phyloP scores from a whole-genome alignment of 148 eudicot species.

The Euryodendron excelsum region DNA sequence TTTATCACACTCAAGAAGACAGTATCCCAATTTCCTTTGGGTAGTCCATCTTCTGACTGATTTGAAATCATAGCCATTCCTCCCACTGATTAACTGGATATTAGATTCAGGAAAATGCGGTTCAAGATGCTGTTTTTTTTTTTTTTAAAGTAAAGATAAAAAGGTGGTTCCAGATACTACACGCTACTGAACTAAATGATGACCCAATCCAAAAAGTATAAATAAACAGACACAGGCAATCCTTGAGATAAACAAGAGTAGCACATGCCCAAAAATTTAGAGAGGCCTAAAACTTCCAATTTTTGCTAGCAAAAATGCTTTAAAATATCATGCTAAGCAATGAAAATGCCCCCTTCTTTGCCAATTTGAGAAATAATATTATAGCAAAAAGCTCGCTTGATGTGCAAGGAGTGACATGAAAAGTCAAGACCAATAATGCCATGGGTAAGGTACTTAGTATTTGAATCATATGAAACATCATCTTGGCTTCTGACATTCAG shows the following conservation, averaged over 20 bases:
- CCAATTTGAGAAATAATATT: not conserved
- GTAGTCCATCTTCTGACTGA: constrained; percentile 76
- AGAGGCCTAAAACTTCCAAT: too few species aligned
- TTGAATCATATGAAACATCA: not conserved
- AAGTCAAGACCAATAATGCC: not conserved
- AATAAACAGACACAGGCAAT: too few species aligned
- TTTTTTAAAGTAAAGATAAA: too few species aligned
- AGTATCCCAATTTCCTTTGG: constrained; percentile 75
- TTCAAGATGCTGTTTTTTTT: not conserved
- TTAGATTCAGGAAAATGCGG: not conserved
- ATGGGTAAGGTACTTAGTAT: not conserved
- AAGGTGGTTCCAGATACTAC: too few species aligned
- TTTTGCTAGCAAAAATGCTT: too few species aligned
- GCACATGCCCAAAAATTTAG: too few species aligned
- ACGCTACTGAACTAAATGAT: too few species aligned
- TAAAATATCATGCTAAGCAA: too few species aligned
- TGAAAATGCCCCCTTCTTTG: not conserved
- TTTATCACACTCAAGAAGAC: constrained; percentile 80
- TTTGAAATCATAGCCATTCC: constrained; percentile 70
- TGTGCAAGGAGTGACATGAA: not conserved
- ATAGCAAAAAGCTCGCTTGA: not conserved
- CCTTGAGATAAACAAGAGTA: too few species aligned
- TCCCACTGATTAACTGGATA: constrained; percentile 55
- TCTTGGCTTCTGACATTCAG: not conserved
- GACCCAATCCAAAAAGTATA: too few species aligned